Conservation (phyloP, 768 basidiomycete species). For the Leucosporidium yakuticum region DNA sequence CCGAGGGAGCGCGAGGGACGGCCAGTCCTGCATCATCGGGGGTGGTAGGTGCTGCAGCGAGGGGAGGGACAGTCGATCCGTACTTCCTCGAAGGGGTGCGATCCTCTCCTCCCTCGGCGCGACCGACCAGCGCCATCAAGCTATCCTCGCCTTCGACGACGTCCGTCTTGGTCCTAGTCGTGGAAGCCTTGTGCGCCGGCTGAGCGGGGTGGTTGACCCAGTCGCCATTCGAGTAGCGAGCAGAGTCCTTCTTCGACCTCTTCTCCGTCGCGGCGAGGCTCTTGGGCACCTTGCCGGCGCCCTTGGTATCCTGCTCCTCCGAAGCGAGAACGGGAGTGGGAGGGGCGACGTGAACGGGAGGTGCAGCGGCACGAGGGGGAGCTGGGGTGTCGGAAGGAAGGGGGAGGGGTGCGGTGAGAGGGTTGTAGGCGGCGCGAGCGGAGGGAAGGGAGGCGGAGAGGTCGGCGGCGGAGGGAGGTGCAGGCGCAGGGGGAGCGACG, state of each 20-base stretch:
- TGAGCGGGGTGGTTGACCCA: slow-evolving; percentile 21
- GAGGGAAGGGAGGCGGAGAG: slow-evolving; percentile 24
- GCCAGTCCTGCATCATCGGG: background rate
- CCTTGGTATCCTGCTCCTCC: background rate
- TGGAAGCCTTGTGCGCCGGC: background rate
- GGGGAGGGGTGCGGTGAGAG: background rate
- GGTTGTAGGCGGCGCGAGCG: background rate
- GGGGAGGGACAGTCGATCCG: too few relatives aligned
- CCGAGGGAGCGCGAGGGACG: slow-evolving; percentile 1
- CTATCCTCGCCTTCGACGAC: slow-evolving; percentile 20
- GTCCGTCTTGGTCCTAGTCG: background rate
- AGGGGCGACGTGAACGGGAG: background rate
- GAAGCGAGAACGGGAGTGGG: too few relatives aligned
- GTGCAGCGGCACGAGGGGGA: background rate
- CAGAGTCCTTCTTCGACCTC: slow-evolving; percentile 15
- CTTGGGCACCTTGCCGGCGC: slow-evolving; percentile 1
- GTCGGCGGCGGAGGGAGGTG: slow-evolving; percentile 15
- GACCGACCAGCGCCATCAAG: slow-evolving; percentile 23
- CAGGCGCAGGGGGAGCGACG: background rate
- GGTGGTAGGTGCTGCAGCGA: background rate
- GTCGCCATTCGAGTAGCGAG: slow-evolving; percentile 16
- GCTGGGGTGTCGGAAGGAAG: background rate
- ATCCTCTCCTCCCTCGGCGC: slow-evolving; percentile 16
- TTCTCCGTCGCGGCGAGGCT: slow-evolving; percentile 20
- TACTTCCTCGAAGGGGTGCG: slow-evolving; percentile 12